phyloP scores from a whole-genome alignment of 495 filamentous ascomycete species.

The Chaetomium cochliodes region DNA sequence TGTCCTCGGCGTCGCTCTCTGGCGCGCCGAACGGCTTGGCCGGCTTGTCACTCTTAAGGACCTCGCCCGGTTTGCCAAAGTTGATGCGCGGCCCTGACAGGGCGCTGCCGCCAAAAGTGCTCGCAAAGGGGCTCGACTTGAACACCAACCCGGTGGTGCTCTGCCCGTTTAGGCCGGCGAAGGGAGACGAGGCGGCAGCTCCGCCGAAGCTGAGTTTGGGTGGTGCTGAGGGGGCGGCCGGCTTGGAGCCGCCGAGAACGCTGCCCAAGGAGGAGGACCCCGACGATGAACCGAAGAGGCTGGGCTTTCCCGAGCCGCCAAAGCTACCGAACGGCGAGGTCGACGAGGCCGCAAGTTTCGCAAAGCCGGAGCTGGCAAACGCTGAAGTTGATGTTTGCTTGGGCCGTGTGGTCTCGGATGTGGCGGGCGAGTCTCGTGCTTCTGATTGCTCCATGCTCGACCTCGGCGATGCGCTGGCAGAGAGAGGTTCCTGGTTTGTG shows the following conservation, averaged over 20 bases:
- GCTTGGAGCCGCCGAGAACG: conserved; percentile 31
- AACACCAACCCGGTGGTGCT: conserved; percentile 43
- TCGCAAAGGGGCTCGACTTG: conserved; percentile 41
- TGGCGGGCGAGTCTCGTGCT: conserved; percentile 6
- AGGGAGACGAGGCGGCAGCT: conserved; percentile 30
- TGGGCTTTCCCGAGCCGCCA: conserved; percentile 38
- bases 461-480: conserved; percentile 25
- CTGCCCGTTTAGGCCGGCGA: conserved; percentile 28
- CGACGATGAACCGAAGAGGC: conserved; percentile 38
- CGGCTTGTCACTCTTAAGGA: conserved; percentile 57
- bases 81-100: conserved; percentile 54
- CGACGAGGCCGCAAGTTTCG: conserved; percentile 48
- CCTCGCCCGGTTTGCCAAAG: conserved; percentile 65
- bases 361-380: conserved; percentile 53
- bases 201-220: conserved; percentile 41
- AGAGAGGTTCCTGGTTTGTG: conserved; percentile 24
- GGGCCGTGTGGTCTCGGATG: conserved; percentile 20
- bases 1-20: conserved; percentile 60
- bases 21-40: conserved; percentile 71
- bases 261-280: conserved; percentile 40
- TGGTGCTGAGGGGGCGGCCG: conserved; percentile 35
- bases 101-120: conserved; percentile 57
- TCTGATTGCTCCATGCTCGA: conserved; percentile 26
- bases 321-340: conserved; percentile 45
- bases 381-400: conserved; percentile 43